Base-by-base conservation (phyloP, 768 basidiomycete genomes). In the Tylopilus plumbeoviolaceoides region DNA sequence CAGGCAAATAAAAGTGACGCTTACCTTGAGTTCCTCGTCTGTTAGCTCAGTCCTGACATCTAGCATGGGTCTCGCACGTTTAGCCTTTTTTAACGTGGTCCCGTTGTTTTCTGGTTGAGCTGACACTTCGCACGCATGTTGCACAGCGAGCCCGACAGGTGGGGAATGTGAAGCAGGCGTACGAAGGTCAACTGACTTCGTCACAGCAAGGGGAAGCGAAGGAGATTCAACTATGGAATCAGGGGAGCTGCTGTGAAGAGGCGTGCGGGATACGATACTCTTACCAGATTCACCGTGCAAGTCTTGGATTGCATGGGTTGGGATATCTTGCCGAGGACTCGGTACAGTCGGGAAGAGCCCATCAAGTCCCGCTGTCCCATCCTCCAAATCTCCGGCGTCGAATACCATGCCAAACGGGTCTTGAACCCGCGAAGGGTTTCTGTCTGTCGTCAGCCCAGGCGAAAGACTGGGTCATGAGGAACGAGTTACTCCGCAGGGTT, bases 1-100 rank as follows among this genome's bases (percentile, higher is more conserved):
- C 3, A 38, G 54, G 8, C 17, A 46, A 45, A 5, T 30, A 15
- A 25, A n/a, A 25, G 33, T 40, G 38, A 21, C 35, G 25, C 65
- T 55, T 51, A 82, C 91, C 74, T 85, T 87, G 41, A 93, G 73
- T 69, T 93, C 89, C 4, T 88, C 85, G 53, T 91, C 88, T 5
- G 89, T 89, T 35, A 93, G 70, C 63, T 93, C 91, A 6, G 83
- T 93, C 54, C 88, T 77, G 5, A 77, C 70, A 65, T 93, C 91
- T 7, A 92, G 66, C 4, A 88, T 70, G 39, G 84, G 64, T 42
- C 83, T 76, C 10, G 78, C 59, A 3, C 73, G 72, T 55, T 79
- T 86, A 50, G 74, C 67, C 63, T 81, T 87, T 60, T 47, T 68
- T 27, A 38, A 25, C 50, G 63, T 36, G 4, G 28, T 14, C 1